A percentile compares a stretch with the other conserved stretches of the same genome.
Evolutionary conservation across 2,329 filamentous ascomycete species (phyloP).

Genomic region (Plectosphaerella cucumerina): DNA sequence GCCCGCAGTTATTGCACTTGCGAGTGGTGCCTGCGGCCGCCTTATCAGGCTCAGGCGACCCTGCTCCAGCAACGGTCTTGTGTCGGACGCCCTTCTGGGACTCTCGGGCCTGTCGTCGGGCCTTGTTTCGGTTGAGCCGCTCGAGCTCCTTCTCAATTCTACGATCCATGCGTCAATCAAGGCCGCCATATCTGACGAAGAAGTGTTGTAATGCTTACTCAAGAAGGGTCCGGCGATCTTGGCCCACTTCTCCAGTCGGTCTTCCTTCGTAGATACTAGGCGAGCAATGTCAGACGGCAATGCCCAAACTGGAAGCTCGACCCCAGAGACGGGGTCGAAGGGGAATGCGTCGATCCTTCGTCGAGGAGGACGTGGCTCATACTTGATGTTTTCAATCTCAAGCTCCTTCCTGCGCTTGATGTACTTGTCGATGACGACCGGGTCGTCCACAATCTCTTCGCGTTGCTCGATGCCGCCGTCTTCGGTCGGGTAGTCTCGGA

Average conservation of each 20-base stretch:
- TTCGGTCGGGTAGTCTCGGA: conserved; percentile 49
- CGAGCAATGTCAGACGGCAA: conserved; percentile 12
- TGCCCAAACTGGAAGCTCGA: conserved; percentile 10
- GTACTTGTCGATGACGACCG: conserved; percentile 85
- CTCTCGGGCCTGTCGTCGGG: conserved; percentile 83
- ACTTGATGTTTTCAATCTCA: conserved; percentile 52
- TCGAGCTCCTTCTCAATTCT: conserved; percentile 72
- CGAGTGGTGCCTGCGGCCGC: conserved; percentile 65
- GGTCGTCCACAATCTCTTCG: conserved; percentile 70
- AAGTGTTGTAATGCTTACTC: conserved; percentile 10
- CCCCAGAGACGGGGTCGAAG: conserved; percentile 6
- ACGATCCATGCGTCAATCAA: conserved; percentile 17
- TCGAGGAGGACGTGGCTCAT: conserved; percentile 17
- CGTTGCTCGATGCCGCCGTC: conserved; percentile 54
- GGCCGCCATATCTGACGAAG: no score
- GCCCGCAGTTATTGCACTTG: conserved; percentile 97
- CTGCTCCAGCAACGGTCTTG: conserved; percentile 31
- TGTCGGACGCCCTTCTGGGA: conserved; percentile 70
- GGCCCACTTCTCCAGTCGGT: conserved; percentile 11
- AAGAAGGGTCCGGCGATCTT: conserved; percentile 13
- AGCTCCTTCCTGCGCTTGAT: conserved; percentile 70
- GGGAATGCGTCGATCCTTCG: neutral
- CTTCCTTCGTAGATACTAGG: conserved; percentile 15
- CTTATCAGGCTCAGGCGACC: conserved; percentile 51
- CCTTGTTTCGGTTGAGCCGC: conserved; percentile 86